These are phyloP conservation scores for Botrytis squamosa DNA, from an alignment of 2,329 filamentous ascomycete species.

Conservation along the genomic window DNA sequence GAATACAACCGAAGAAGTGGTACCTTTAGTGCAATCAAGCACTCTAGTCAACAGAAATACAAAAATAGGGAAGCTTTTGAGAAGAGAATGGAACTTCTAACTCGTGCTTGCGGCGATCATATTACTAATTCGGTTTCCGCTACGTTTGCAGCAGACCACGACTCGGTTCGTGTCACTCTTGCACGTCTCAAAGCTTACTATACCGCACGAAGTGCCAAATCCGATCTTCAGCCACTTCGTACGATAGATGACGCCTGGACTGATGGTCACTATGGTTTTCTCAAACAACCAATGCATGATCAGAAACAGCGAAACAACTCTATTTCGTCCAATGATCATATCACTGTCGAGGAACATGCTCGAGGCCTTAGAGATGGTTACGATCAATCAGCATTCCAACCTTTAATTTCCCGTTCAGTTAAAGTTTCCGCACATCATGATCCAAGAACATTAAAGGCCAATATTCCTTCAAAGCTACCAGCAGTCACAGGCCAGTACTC, in stretches of 20 bases:
- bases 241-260: neutral
- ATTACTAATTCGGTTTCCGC: neutral
- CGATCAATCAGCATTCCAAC: neutral
- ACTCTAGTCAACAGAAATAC: neutral
- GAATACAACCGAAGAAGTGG: neutral
- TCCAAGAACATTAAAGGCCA: neutral
- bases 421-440: neutral
- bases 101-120: neutral
- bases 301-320: neutral
- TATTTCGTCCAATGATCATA: neutral
- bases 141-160: neutral
- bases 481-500: neutral
- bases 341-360: neutral
- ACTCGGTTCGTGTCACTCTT: neutral
- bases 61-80: neutral
- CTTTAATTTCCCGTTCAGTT: fast-evolving
- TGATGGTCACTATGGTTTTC: neutral
- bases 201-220: neutral
- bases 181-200: neutral
- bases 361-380: neutral
- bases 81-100: neutral
- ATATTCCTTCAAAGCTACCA: neutral
- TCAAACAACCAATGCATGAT: neutral
- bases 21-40: neutral
- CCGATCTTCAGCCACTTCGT: neutral